Evolutionary conservation across 176 grass and related monocot species (phyloP).

Genomic region (Luzula sylvatica): DNA sequence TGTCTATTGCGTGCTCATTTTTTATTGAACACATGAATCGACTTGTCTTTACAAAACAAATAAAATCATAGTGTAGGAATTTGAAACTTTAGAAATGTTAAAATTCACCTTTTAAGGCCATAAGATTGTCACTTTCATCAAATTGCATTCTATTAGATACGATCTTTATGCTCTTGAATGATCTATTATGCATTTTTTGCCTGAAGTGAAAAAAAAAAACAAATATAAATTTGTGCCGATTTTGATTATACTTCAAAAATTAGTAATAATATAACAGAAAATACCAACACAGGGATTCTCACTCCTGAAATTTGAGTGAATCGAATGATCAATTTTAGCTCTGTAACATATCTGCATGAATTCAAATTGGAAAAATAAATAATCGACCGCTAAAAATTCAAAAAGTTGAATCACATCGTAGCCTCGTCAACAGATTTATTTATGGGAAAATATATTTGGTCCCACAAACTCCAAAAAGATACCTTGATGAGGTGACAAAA

Average conservation of each 20-base stretch:
- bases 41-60: conserved; percentile 53
- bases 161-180: conserved; percentile 86
- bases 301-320: conserved; percentile 42
- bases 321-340: conserved; percentile 1
- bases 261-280: conserved; percentile 51
- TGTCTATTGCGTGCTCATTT: conserved; percentile 96
- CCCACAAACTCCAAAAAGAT: no score
- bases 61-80: no score
- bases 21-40: conserved; percentile 98
- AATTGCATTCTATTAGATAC: conserved; percentile 97
- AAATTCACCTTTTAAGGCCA: conserved; percentile 88
- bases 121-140: conserved; percentile 54
- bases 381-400: conserved; percentile 92
- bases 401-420: conserved; percentile 61
- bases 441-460: no score
- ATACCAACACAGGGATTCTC: conserved; percentile 73
- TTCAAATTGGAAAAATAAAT: conserved; percentile 9
- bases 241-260: neutral
- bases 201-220: conserved; percentile 50
- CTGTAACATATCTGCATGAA: conserved; percentile 1
- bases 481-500: no score
- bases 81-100: no score
- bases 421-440: conserved; percentile 70
- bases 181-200: conserved; percentile 66
- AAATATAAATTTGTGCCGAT: neutral